Base-by-base conservation (phyloP, 1,284 basidiomycete species). In the Phenoliferia sp. region DNA sequence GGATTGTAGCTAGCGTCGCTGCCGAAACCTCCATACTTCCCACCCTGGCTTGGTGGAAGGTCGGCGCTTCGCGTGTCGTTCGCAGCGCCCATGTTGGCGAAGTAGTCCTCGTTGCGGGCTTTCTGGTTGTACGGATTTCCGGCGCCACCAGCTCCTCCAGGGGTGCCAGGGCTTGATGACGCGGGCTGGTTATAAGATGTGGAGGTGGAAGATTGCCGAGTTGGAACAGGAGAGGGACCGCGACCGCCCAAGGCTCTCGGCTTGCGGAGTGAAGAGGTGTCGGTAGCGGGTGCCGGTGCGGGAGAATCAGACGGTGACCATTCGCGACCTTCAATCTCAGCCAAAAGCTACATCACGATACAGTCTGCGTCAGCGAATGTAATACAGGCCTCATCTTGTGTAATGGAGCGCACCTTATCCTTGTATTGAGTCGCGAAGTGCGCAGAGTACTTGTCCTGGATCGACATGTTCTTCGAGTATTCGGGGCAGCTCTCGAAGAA, bases 401-500 rank as follows among this genome's bases (percentile, higher is more conserved):
- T n/a, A n/a, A n/a, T n/a, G 48, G 9, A 26, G 28, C 55, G 31
- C 36, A 90, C 91, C 84, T 94, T 96, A 80, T 92, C 89, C 58
- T 90, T 86, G 80, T 95, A 96, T 80, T 95, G 91, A 4, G 88
- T 82, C 1, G 92, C 93, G 4, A 92, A 90, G 91, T 93, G 95
- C 55, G 85, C 90, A 77, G 92, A 90, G 80, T 96, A 96, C 66
- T 88, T 92, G 63, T 93, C 89, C 71, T 88, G 84, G 63, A 89
- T 80, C 66, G 82, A 86, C 79, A 89, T 85, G 62, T 82, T 84
- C 61, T 87, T 85, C 57, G 81, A 85, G 80, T 89, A 92, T 70
- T 85, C 84, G 79, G 94, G 84, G 78, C 59, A 58, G 3, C 36
- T 61, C 54, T 75, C 68, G 58, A 73, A 75, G 59, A 73, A 74